Percentiles rank a stretch among this genome's conserved stretches.
phyloP scores from a whole-genome alignment of 1,284 basidiomycete genomes.

The Ceratobasidium sp. region DNA sequence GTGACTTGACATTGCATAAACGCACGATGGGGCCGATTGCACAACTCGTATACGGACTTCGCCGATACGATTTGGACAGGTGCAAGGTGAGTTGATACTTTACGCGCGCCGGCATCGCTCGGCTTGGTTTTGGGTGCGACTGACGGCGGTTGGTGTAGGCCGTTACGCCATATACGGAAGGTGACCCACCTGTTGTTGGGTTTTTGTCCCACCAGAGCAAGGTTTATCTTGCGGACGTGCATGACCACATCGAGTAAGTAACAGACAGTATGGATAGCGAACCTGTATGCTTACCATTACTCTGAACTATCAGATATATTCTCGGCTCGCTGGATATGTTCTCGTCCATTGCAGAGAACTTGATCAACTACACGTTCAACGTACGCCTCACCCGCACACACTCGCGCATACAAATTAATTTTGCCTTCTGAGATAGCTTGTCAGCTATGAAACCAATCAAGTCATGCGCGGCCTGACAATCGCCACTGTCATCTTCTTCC shows the following conservation, averaged over 20 bases:
- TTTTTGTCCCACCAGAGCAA: constrained; percentile 75
- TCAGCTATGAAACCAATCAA: constrained; percentile 76
- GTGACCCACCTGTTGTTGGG: constrained; percentile 56
- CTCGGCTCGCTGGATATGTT: constrained; percentile 74
- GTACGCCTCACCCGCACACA: constrained; percentile 51
- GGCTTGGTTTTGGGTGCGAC: not conserved
- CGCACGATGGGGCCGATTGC: constrained; percentile 74
- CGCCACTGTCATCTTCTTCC: constrained; percentile 74
- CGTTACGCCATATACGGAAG: not conserved
- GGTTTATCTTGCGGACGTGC: constrained; percentile 61
- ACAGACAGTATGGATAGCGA: not conserved
- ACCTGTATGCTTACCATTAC: not conserved
- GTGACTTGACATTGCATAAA: constrained; percentile 73
- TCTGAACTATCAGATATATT: constrained; percentile 51
- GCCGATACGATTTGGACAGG: constrained; percentile 72
- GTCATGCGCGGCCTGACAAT: constrained; percentile 72
- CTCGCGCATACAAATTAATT: not conserved
- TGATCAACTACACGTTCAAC: constrained; percentile 75
- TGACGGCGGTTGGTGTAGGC: not conserved
- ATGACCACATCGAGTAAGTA: constrained; percentile 38
- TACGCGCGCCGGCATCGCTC: not conserved
- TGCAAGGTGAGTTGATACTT: constrained; percentile 55
- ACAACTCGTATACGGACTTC: constrained; percentile 70
- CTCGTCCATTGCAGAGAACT: constrained; percentile 70
- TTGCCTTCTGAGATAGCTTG: constrained; percentile 47